Evolutionary conservation across 2,329 filamentous ascomycete species (phyloP).

Genomic region (Phaeoacremonium minimum): DNA sequence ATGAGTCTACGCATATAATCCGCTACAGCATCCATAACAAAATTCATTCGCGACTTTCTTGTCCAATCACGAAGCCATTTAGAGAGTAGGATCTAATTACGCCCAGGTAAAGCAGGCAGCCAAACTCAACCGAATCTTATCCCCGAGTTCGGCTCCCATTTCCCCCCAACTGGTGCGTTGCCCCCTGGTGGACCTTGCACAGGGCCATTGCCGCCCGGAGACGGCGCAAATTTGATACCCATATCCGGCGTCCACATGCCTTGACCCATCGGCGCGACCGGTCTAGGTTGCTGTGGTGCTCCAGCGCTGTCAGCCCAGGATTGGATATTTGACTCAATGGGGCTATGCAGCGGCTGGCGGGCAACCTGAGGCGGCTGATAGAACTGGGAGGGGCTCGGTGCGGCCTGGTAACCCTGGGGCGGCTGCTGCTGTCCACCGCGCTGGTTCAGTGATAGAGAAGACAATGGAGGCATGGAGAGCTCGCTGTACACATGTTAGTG

Average conservation of each 20-base stretch:
- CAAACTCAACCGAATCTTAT: slow-evolving; percentile 46
- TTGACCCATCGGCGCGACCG: slow-evolving; percentile 39
- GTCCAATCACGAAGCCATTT: no score
- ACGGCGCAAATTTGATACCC: slow-evolving; percentile 70
- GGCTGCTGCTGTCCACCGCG: slow-evolving; percentile 23
- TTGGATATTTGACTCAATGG: slow-evolving; percentile 49
- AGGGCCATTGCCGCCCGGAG: slow-evolving; percentile 15
- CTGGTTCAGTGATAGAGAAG: slow-evolving; percentile 33
- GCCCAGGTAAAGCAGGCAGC: background rate
- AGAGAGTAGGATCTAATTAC: no score
- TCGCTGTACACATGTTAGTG: slow-evolving; percentile 29
- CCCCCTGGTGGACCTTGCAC: slow-evolving; percentile 5
- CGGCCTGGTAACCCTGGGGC: slow-evolving; percentile 8
- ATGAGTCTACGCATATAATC: no score
- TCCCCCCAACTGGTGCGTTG: slow-evolving; percentile 26
- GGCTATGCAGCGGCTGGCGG: slow-evolving; percentile 16
- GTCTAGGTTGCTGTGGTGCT: slow-evolving; percentile 51
- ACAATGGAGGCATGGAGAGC: slow-evolving; percentile 46
- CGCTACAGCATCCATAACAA: no score
- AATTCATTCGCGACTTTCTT: no score
- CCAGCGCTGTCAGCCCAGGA: slow-evolving; percentile 51
- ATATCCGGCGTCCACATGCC: slow-evolving; percentile 75
- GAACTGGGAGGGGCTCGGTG: slow-evolving; percentile 18
- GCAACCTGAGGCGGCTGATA: slow-evolving; percentile 16
- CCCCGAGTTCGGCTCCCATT: slow-evolving; percentile 56